Conservation (phyloP, 1,284 basidiomycete species). For the Leccinum pachyderme region DNA sequence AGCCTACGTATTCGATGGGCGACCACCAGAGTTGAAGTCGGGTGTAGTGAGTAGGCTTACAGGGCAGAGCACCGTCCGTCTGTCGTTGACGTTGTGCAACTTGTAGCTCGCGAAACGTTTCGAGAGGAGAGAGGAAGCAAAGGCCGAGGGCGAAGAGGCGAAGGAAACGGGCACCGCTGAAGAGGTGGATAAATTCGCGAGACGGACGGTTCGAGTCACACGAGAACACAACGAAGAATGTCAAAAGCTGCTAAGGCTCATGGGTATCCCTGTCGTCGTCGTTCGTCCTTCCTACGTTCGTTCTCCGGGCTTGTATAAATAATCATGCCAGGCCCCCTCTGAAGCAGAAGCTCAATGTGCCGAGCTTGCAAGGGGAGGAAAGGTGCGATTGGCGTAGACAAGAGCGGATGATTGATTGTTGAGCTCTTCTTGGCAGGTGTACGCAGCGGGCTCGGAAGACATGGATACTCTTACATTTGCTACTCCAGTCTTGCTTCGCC, state of each 20-base stretch:
- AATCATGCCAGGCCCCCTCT: conserved; percentile 77
- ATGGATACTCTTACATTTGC: conserved; percentile 99
- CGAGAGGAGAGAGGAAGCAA: conserved; percentile 88
- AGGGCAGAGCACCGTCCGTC: too few relatives aligned
- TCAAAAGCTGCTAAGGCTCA: conserved; percentile 80
- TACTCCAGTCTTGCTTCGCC: conserved; percentile 88
- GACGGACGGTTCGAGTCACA: conserved; percentile 94
- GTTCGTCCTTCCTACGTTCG: conserved; percentile 56
- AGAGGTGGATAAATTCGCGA: conserved; percentile 88
- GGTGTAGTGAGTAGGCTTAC: conserved; percentile 73
- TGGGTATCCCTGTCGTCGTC: conserved; percentile 96
- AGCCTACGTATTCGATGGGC: conserved; percentile 97
- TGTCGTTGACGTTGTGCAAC: conserved; percentile 6
- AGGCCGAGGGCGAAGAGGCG: conserved; percentile 92
- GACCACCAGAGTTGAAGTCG: conserved; percentile 95
- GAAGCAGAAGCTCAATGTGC: conserved; percentile 99
- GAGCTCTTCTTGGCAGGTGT: conserved; percentile 60
- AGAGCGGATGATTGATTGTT: conserved; percentile 4
- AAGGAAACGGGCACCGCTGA: conserved; percentile 92
- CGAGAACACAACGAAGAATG: conserved; percentile 97
- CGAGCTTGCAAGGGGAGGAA: conserved; percentile 92
- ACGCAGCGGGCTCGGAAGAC: conserved; percentile 96
- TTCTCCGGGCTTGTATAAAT: conserved; percentile 5
- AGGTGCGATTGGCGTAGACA: conserved; percentile 45
- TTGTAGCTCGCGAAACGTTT: conserved; percentile 88